Evolutionary conservation across 805 yeast species (phyloP).

Genomic region (Kodamaea kaohsiungensis): DNA sequence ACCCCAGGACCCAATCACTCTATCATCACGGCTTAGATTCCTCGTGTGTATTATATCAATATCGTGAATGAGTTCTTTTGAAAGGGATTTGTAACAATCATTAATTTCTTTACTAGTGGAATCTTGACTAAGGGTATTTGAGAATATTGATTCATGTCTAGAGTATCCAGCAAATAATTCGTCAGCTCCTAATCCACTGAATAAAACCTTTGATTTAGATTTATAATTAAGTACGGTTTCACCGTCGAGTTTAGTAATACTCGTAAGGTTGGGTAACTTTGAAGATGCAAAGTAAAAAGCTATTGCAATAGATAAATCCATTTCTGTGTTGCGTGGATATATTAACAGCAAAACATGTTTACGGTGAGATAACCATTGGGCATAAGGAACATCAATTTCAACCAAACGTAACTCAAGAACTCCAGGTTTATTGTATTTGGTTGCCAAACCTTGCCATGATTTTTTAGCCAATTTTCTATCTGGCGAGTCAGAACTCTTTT

Average conservation of each 20-base stretch:
- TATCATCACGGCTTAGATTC: constrained; percentile 89
- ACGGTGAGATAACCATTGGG: constrained; percentile 55
- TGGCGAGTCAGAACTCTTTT: constrained; percentile 68
- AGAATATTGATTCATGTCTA: constrained; percentile 63
- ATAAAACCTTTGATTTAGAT: constrained; percentile 64
- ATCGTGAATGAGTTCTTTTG: constrained; percentile 65
- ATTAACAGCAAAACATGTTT: constrained; percentile 62
- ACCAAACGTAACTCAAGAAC: constrained; percentile 49
- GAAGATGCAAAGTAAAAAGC: constrained; percentile 84
- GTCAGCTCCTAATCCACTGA: constrained; percentile 97
- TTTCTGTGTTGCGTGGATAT: constrained; percentile 84
- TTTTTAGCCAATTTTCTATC: constrained; percentile 75
- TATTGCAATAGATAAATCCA: constrained; percentile 93
- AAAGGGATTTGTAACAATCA: constrained; percentile 41
- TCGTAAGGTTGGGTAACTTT: constrained; percentile 1
- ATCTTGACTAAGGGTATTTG: constrained; percentile 17
- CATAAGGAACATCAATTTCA: constrained; percentile 74
- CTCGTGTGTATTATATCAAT: constrained; percentile 72
- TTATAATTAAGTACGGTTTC: constrained; percentile 28
- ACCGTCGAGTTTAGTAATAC: not conserved
- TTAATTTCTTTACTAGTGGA: constrained; percentile 21
- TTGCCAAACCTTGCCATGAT: constrained; percentile 56
- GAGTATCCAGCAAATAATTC: constrained; percentile 96
- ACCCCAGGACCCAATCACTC: constrained; percentile 84
- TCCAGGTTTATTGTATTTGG: constrained; percentile 35